Conservation (phyloP, 1,284 basidiomycete genomes). For the Ceratobasidium papillatum region DNA sequence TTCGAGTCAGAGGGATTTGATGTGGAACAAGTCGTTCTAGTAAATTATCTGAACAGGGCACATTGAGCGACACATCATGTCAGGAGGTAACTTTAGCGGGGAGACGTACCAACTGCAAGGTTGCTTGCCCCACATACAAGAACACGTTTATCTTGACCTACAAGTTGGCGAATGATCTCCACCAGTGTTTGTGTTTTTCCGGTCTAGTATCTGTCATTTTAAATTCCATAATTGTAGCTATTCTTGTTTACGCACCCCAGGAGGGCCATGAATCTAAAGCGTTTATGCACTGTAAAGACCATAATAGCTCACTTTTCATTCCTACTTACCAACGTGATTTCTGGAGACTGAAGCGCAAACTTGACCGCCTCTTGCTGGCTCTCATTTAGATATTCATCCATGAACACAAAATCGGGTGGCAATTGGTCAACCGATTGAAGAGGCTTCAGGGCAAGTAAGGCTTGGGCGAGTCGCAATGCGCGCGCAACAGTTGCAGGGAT, state of each 20-base stretch:
- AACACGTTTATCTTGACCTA: slow-evolving; percentile 60
- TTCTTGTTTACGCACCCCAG: slow-evolving; percentile 65
- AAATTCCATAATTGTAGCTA: not conserved
- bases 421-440: slow-evolving; percentile 56
- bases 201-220: slow-evolving; percentile 55
- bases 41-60: slow-evolving; percentile 70
- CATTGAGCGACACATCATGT: not conserved
- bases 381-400: slow-evolving; percentile 78
- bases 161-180: slow-evolving; percentile 87
- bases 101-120: slow-evolving; percentile 70
- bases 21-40: slow-evolving; percentile 74
- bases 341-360: slow-evolving; percentile 74
- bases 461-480: slow-evolving; percentile 59
- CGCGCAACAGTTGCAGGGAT: not conserved
- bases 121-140: slow-evolving; percentile 93
- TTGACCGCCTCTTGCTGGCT: slow-evolving; percentile 85
- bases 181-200: slow-evolving; percentile 94
- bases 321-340: slow-evolving; percentile 70
- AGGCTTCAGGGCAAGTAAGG: slow-evolving; percentile 69
- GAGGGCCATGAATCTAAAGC: slow-evolving; percentile 86
- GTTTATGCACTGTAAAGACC: not conserved
- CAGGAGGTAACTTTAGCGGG: not conserved
- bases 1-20: slow-evolving; percentile 66
- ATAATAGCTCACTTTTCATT: not conserved
- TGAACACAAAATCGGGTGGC: slow-evolving; percentile 66